These are phyloP conservation scores for Ramalina peruviana DNA, from an alignment of 495 filamentous ascomycete species.

Conservation along the genomic window DNA sequence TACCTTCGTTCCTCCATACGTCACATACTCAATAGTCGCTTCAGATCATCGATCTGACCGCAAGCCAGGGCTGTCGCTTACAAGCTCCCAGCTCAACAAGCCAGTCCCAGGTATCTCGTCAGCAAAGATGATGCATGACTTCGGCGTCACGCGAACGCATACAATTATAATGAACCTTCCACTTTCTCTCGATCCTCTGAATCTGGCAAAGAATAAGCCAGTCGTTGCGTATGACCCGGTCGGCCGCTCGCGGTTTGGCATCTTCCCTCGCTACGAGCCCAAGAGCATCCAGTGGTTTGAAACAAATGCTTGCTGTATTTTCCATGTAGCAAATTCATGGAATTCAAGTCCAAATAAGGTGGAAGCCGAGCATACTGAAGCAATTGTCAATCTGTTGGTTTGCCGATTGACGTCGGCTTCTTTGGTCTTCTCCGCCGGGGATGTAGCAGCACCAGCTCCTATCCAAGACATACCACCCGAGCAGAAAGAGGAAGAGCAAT, in stretches of 20 bases:
- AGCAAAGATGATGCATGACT: slow-evolving; percentile 61
- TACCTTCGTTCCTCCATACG: slow-evolving; percentile 43
- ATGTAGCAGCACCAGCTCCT: slow-evolving; percentile 31
- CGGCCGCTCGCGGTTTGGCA: slow-evolving; percentile 41
- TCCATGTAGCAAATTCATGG: slow-evolving; percentile 57
- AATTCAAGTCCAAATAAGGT: slow-evolving; percentile 21
- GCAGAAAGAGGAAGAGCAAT: slow-evolving; percentile 43
- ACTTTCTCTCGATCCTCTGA: slow-evolving; percentile 44
- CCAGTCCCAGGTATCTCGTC: slow-evolving; percentile 41
- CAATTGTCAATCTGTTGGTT: slow-evolving; percentile 39
- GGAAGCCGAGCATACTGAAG: not conserved
- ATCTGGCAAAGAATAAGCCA: slow-evolving; percentile 35
- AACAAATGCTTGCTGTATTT: slow-evolving; percentile 48
- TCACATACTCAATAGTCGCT: slow-evolving; percentile 49
- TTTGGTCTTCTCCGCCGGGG: slow-evolving; percentile 43
- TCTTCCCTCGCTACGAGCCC: slow-evolving; percentile 46
- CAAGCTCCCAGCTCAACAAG: slow-evolving; percentile 23
- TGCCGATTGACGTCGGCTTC: slow-evolving; percentile 48
- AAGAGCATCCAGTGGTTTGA: slow-evolving; percentile 45
- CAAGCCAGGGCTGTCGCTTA: not conserved
- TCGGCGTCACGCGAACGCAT: slow-evolving; percentile 43
- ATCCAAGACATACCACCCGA: slow-evolving; percentile 15
- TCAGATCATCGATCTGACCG: slow-evolving; percentile 10
- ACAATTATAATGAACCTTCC: slow-evolving; percentile 56
- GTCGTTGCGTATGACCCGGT: slow-evolving; percentile 40